These are phyloP conservation scores for Coemansia sp. DNA, from an alignment of 371 early-diverging fungal species.

Conservation along the genomic window DNA sequence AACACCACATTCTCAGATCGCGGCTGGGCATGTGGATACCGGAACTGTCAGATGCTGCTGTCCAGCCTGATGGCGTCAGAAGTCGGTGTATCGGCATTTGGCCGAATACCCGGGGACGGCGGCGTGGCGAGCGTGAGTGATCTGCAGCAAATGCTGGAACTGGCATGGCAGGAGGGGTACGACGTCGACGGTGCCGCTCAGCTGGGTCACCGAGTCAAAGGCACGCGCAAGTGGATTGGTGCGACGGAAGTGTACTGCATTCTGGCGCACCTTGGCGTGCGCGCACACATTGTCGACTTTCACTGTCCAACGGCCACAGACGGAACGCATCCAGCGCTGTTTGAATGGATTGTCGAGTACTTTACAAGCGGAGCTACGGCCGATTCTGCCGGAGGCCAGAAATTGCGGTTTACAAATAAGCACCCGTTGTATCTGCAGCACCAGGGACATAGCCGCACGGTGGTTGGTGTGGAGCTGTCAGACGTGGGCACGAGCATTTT, in stretches of 20 bases:
- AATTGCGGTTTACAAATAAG: slow-evolving; percentile 54
- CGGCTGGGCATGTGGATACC: slow-evolving; percentile 80
- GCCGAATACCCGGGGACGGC: background rate
- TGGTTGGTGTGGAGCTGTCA: slow-evolving; percentile 65
- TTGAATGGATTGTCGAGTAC: slow-evolving; percentile 46
- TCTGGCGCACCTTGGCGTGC: slow-evolving; percentile 63
- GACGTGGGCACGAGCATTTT: slow-evolving; percentile 58
- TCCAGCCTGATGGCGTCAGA: slow-evolving; percentile 53
- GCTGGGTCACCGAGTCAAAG: slow-evolving; percentile 58
- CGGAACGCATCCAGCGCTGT: slow-evolving; percentile 62
- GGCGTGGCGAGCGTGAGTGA: slow-evolving; percentile 56
- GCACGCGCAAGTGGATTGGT: slow-evolving; percentile 77
- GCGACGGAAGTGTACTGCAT: slow-evolving; percentile 71
- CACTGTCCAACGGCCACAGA: slow-evolving; percentile 64
- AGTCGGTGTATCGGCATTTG: background rate
- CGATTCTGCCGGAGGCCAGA: background rate
- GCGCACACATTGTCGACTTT: slow-evolving; percentile 65
- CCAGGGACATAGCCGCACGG: slow-evolving; percentile 71
- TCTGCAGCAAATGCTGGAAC: slow-evolving; percentile 64
- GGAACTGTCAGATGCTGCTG: slow-evolving; percentile 72
- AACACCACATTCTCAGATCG: slow-evolving; percentile 57
- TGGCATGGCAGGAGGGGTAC: slow-evolving; percentile 59
- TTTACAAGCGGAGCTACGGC: slow-evolving; percentile 10
- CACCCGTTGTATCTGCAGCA: slow-evolving; percentile 77
- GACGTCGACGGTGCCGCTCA: slow-evolving; percentile 69